Conservation (phyloP, 2,329 filamentous ascomycete species). For the Tricladium varicosporioides region DNA sequence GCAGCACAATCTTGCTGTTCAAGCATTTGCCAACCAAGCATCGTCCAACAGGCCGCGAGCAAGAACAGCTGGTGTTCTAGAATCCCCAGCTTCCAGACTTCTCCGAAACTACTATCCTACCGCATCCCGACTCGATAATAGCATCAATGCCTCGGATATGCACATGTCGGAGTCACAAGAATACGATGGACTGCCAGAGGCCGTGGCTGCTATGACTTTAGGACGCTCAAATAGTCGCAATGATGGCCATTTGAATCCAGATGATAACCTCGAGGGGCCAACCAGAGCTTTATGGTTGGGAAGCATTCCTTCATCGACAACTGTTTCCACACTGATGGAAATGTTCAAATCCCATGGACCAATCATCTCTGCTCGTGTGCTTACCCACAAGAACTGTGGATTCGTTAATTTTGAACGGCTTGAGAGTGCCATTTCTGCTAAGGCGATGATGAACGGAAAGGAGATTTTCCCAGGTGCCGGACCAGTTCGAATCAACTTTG, state of each 20-base stretch:
- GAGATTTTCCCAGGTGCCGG: conserved; percentile 98
- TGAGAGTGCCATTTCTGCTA: conserved; percentile 88
- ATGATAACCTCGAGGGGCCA: conserved; percentile 85
- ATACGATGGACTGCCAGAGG: conserved; percentile 76
- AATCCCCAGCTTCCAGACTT: conserved; percentile 48
- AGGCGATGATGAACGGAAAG: conserved; percentile 86
- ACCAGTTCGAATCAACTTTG: conserved; percentile 93
- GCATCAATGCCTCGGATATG: conserved; percentile 73
- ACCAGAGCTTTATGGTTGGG: conserved; percentile 96
- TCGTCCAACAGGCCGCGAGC: conserved; percentile 81
- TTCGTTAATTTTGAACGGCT: conserved; percentile 96
- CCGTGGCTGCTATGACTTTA: conserved; percentile 78
- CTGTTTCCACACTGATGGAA: conserved; percentile 87
- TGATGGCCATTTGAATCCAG: conserved; percentile 65
- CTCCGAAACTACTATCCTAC: conserved; percentile 74
- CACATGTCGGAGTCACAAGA: conserved; percentile 72
- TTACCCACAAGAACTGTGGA: conserved; percentile 98
- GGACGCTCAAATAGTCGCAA: conserved; percentile 63
- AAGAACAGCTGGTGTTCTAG: conserved; percentile 86
- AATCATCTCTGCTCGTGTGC: conserved; percentile 85
- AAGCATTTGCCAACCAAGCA: conserved; percentile 85
- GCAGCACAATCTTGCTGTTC: conserved; percentile 89
- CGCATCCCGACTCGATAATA: conserved; percentile 72
- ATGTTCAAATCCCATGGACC: conserved; percentile 94
- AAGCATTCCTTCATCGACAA: conserved; percentile 95